Percentiles rank a stretch among this genome's conserved stretches.
Evolutionary conservation across 192 early-diverging fungal species (phyloP).

Genomic region (Lobulomyces angularis): DNA sequence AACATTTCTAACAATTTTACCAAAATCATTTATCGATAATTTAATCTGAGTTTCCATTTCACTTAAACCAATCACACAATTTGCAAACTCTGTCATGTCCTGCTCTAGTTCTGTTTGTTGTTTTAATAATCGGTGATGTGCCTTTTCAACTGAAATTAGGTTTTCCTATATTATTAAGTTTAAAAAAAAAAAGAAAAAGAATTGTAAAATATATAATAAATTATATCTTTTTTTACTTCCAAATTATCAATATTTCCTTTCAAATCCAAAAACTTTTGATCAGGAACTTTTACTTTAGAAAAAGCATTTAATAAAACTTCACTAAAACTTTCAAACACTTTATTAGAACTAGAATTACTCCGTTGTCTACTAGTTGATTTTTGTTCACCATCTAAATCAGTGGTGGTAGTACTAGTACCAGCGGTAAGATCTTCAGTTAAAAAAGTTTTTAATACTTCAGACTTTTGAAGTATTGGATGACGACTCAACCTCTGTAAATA

Average conservation of each 20-base stretch:
- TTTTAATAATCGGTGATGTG: conserved; percentile 63
- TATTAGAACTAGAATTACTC: no score
- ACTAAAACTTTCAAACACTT: conserved; percentile 69
- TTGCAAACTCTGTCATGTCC: conserved; percentile 71
- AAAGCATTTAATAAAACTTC: conserved; percentile 83
- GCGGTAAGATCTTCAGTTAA: conserved; percentile 54
- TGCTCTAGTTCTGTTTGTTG: conserved; percentile 58
- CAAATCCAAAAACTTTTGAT: conserved; percentile 74
- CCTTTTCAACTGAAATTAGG: conserved; percentile 69
- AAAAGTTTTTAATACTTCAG: conserved; percentile 61
- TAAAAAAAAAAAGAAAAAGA: no score
- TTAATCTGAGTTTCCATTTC: conserved; percentile 79
- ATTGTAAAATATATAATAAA: no score
- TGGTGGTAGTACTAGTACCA: conserved; percentile 5
- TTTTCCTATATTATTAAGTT: no score
- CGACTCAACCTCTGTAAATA: conserved; percentile 69
- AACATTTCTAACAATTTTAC: conserved; percentile 57
- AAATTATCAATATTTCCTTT: conserved; percentile 69
- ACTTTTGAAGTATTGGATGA: conserved; percentile 67
- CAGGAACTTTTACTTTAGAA: conserved; percentile 76
- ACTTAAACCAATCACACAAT: conserved; percentile 59
- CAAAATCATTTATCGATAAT: conserved; percentile 59
- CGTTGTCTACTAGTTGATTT: no score
- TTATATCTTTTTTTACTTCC: no score
- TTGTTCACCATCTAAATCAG: background rate